phyloP scores from a whole-genome alignment of 1,284 basidiomycete genomes.

The Exsudoporus floridanus region DNA sequence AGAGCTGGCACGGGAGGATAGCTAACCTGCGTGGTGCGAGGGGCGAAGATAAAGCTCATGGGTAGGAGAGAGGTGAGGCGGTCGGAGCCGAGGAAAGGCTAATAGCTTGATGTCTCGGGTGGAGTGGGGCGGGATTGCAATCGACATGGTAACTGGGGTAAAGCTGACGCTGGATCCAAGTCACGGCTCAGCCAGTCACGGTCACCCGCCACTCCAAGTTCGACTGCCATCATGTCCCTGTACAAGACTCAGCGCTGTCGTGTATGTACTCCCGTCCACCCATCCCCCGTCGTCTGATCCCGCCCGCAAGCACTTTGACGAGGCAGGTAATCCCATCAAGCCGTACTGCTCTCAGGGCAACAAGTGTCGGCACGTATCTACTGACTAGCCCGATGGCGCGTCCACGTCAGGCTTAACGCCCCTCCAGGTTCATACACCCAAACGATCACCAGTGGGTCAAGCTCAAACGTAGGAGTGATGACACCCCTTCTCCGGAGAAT shows the following conservation, averaged over 20 bases:
- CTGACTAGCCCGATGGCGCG: constrained; percentile 6
- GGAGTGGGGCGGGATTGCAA: no score
- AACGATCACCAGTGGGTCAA: constrained; percentile 45
- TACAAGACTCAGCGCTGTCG: constrained; percentile 50
- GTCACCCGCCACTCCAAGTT: constrained; percentile 18
- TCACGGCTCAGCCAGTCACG: constrained; percentile 24
- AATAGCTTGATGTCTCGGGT: constrained; percentile 10
- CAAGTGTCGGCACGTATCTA: constrained; percentile 45
- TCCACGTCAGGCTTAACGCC: constrained; percentile 7
- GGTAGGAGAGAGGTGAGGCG: background rate
- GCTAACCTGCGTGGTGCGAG: constrained; percentile 26
- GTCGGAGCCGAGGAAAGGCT: background rate
- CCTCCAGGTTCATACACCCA: constrained; percentile 53
- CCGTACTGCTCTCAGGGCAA: constrained; percentile 47
- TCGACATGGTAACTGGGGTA: no score
- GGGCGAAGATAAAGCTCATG: constrained; percentile 36
- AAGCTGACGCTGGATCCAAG: no score
- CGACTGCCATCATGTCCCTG: constrained; percentile 29
- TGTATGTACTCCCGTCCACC: constrained; percentile 32
- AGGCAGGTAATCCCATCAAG: constrained; percentile 40
- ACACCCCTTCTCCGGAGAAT: constrained; percentile 16
- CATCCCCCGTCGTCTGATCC: constrained; percentile 9
- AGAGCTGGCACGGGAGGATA: constrained; percentile 42
- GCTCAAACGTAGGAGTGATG: constrained; percentile 23
- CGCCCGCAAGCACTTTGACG: constrained; percentile 44